Percentiles rank a stretch among this genome's conserved stretches.
Evolutionary conservation across 1,139 yeast genomes (phyloP).

Genomic region (Saccharomycopsis phalli): DNA sequence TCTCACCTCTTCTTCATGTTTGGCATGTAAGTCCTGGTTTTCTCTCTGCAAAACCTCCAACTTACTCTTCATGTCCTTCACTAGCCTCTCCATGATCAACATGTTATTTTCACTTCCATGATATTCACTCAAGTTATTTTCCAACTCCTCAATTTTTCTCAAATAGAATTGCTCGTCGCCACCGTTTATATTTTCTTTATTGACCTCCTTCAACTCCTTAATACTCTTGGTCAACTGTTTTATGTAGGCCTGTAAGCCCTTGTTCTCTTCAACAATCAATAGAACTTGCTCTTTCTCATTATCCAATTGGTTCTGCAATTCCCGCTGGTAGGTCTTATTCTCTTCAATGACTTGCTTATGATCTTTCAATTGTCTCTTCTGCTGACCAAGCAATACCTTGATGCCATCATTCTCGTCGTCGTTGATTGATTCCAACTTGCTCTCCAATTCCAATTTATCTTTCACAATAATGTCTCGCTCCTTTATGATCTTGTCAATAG

Average conservation of each 20-base stretch:
- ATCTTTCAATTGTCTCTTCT: constrained; percentile 26
- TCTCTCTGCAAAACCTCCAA: constrained; percentile 25
- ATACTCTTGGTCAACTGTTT: constrained; percentile 28
- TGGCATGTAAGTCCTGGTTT: constrained; percentile 25
- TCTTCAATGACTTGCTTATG: constrained; percentile 20
- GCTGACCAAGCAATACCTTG: constrained; percentile 27
- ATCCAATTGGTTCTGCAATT: constrained; percentile 21
- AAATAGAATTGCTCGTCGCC: constrained; percentile 32
- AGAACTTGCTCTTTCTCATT: constrained; percentile 20
- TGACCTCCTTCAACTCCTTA: constrained; percentile 27
- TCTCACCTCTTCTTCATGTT: constrained; percentile 24
- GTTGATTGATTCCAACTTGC: constrained; percentile 34
- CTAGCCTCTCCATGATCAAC: constrained; percentile 31
- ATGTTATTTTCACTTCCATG: constrained; percentile 28
- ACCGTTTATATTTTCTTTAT: too few relatives aligned
- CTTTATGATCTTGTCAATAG: constrained; percentile 40
- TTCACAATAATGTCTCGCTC: constrained; percentile 44
- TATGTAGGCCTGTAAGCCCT: constrained; percentile 31
- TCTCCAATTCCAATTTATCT: constrained; percentile 41
- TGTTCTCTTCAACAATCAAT: constrained; percentile 29
- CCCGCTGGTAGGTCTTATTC: constrained; percentile 10
- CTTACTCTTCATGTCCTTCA: constrained; percentile 27
- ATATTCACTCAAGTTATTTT: constrained; percentile 27
- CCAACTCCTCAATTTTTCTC: constrained; percentile 28
- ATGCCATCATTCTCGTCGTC: constrained; percentile 36